Evolutionary conservation across 768 basidiomycete genomes (phyloP), one percentile per base, ranked within the genome.

Genomic region (Lactarius indigo): DNA sequence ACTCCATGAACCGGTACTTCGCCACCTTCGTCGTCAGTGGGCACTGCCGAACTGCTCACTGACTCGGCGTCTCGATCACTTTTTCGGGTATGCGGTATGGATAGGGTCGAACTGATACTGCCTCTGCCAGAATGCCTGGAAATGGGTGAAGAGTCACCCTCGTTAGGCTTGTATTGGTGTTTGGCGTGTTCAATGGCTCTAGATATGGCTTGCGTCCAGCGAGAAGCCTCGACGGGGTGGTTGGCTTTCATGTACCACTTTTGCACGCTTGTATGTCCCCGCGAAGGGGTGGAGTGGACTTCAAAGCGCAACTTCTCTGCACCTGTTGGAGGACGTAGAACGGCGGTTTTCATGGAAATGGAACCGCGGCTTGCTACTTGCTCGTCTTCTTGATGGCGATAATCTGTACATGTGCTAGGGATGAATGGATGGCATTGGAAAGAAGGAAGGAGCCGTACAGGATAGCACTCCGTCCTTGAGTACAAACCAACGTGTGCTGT

Each of bases 401-500:
- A 97, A 75, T 94, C 90, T 76, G 76, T 17, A 6, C 20, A 33
- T 18, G 35, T 13, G 28, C 30, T 26, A 13, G 2, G 37, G 50
- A 28, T 64, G 55, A 50, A 26, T 39, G 47, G 20, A 59, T 18
- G 39, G 9, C 6, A 4, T 64, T 35, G 18, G 30, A 35, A 37
- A 17, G 39, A 42, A 23, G 12, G 15, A 52, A 26, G 26, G 15
- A 2, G 1, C 83, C 90, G 30, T 74, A 92, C 92, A 94, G 20
- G 91, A 92, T n/a, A 96, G 75, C 30, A 91, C 80, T 0, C 94
- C 95, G 62, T 89, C 85, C 72, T 91, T 88, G 23, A 97, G 83
- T 0, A 96, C 92, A 73, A 98, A 96, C 94, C 94, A 97, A 1
- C 95, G 82, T 0, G 91, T 90, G 66, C 87, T 88, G 74, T 94